Conservation (phyloP, 768 basidiomycete genomes). For the Piloderma croceum region DNA sequence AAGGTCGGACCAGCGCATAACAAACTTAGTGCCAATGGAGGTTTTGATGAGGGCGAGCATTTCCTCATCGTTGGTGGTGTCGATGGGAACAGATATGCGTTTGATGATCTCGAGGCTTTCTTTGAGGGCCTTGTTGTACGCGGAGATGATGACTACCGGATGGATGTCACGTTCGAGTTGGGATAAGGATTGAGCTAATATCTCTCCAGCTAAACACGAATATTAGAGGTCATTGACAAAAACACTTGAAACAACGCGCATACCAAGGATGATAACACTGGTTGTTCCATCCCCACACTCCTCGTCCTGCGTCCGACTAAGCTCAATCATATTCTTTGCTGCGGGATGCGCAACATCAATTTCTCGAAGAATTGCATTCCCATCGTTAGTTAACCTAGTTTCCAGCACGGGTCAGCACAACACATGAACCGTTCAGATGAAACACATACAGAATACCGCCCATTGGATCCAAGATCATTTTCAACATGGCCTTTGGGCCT, state of each 20-base stretch:
- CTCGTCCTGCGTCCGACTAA: slow-evolving; percentile 96
- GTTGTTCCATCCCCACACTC: slow-evolving; percentile 99
- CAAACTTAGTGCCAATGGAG: slow-evolving; percentile 97
- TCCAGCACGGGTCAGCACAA: slow-evolving; percentile 1
- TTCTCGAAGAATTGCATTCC: slow-evolving; percentile 97
- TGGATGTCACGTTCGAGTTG: slow-evolving; percentile 96
- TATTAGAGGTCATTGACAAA: background rate
- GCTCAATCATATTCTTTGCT: slow-evolving; percentile 99
- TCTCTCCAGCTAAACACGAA: slow-evolving; percentile 69
- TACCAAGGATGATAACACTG: slow-evolving; percentile 95
- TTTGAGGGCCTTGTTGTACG: slow-evolving; percentile 93
- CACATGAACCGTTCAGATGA: slow-evolving; percentile 2
- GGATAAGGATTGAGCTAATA: slow-evolving; percentile 89
- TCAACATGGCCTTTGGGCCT: slow-evolving; percentile 96
- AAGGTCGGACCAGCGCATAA: slow-evolving; percentile 91
- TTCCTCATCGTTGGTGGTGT: slow-evolving; percentile 76
- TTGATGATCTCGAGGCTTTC: slow-evolving; percentile 88
- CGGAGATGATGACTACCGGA: slow-evolving; percentile 97
- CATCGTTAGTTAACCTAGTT: slow-evolving; percentile 88
- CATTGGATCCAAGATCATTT: slow-evolving; percentile 99
- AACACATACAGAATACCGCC: slow-evolving; percentile 85
- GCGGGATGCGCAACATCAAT: slow-evolving; percentile 99
- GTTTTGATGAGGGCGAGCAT: slow-evolving; percentile 98
- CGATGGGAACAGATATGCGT: slow-evolving; percentile 83
- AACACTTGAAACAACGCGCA: slow-evolving; percentile 14